Evolutionary conservation across 345 rosid genomes (phyloP), one percentile per base, ranked within the genome.

Genomic region (Zanthoxylum bungeanum): DNA sequence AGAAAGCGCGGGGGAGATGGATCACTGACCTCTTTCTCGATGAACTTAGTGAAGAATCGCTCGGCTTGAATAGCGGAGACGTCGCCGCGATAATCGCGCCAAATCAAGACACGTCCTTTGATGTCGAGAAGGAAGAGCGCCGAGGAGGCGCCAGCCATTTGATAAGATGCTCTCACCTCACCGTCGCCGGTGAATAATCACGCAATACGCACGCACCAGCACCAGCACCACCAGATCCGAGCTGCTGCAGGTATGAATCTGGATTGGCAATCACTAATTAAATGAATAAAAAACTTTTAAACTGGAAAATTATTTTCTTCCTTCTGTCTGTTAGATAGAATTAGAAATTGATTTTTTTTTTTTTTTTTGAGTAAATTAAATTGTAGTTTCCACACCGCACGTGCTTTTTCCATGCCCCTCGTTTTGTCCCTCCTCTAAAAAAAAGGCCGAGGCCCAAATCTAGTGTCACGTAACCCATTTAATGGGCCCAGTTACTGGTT

Each of bases 61-160:
- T 90, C 96, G 39, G 93, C 96, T 72, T 90, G 91, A 59, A 82
- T 68, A 68, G 90, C 79, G 31, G 96, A 79, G 66, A 90, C 96
- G 52, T 90, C 93, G 37, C 96, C 96, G 44, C 96, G 91, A 70
- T 90, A 90, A 75, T 90, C 96, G n/a, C 96, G 93, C 96, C 96
- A 90, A 22, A 90, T 85, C 21, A 90, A 79, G 53, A 90, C 91
- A 40, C 91, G 91, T 2, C 95, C 95, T 51, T 90, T 90, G 68
- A 88, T 86, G 72, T 90, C 95, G 42, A 90, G 86, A 62, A 90
- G 87, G 78, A 90, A 90, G 70, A 90, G 86, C 75, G 96, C 96
- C 60, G 96, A 90, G 72, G 85, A 93, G 83, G 96, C 93, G 74
- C 96, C 96, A 9, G 96, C 93, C 96, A 87, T 88, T 21, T 56